phyloP scores from a whole-genome alignment of 345 rosid species.

The Nephelium lappaceum region DNA sequence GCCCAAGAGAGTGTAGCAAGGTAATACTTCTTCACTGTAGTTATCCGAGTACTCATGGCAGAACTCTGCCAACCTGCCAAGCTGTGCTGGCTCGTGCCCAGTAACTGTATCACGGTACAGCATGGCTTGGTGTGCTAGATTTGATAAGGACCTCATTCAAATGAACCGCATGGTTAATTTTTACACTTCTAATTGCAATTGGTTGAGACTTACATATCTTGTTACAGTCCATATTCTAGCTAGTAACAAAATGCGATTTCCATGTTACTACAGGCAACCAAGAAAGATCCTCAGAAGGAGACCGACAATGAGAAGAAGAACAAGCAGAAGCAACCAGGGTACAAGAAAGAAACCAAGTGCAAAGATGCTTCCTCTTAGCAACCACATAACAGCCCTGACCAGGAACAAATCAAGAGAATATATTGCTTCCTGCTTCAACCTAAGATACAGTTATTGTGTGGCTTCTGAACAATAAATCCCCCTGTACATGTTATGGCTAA shows the following conservation, averaged over 20 bases:
- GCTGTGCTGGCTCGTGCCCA: background rate
- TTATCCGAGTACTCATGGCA: background rate
- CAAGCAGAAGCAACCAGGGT: conserved; percentile 29
- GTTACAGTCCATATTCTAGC: background rate
- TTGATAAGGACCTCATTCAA: no score
- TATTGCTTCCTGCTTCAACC: background rate
- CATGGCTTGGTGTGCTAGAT: no score
- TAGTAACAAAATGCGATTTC: background rate
- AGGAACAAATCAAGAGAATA: background rate
- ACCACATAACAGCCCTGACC: background rate
- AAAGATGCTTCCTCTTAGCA: conserved; percentile 23
- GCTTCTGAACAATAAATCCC: background rate
- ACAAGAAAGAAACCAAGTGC: conserved; percentile 34
- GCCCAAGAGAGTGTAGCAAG: conserved; percentile 43
- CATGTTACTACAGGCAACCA: conserved; percentile 38
- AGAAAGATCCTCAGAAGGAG: conserved; percentile 38
- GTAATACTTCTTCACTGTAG: conserved; percentile 28
- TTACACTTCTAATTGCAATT: background rate
- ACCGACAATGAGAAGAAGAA: conserved; percentile 36
- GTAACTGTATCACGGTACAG: background rate
- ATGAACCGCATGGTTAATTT: background rate
- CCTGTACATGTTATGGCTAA: background rate
- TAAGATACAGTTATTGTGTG: background rate
- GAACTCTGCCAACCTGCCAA: background rate
- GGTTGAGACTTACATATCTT: background rate